Evolutionary conservation across 768 basidiomycete species (phyloP).

Genomic region (Tubosaeta sp.): DNA sequence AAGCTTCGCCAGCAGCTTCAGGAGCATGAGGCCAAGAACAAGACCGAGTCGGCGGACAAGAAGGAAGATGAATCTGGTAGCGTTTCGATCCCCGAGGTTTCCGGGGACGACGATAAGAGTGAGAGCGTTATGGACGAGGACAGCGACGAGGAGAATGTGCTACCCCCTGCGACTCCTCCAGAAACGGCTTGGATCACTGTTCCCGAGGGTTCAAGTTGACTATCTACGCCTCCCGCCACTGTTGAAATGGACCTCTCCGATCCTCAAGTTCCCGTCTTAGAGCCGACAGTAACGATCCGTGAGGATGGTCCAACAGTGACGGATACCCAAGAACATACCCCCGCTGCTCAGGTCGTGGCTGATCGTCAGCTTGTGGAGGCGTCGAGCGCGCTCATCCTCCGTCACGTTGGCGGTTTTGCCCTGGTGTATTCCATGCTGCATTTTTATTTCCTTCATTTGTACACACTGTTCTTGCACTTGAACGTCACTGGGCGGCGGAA

Average conservation of each 20-base stretch:
- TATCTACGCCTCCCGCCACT: constrained; percentile 19
- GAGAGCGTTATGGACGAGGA: constrained; percentile 36
- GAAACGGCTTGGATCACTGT: constrained; percentile 29
- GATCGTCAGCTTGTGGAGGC: constrained; percentile 23
- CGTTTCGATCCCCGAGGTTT: constrained; percentile 1
- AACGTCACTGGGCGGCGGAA: constrained; percentile 26
- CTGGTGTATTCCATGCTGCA: constrained; percentile 40
- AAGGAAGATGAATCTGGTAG: constrained; percentile 34
- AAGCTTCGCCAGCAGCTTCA: constrained; percentile 50
- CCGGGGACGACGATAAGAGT: constrained; percentile 30
- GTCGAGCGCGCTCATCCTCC: constrained; percentile 24
- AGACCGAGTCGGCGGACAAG: constrained; percentile 41
- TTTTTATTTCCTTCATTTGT: constrained; percentile 42
- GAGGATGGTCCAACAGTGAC: constrained; percentile 22
- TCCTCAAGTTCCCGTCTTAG: constrained; percentile 20
- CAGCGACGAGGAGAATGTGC: constrained; percentile 41
- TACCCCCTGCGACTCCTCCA: constrained; percentile 28
- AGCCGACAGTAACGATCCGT: constrained; percentile 19
- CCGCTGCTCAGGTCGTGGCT: constrained; percentile 13
- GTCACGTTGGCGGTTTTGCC: constrained; percentile 34
- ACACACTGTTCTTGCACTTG: constrained; percentile 38
- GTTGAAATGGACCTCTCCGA: constrained; percentile 15
- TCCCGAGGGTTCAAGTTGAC: constrained; percentile 28
- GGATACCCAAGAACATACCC: constrained; percentile 20
- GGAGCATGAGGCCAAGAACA: constrained; percentile 49